Evolutionary conservation across 2,329 filamentous ascomycete genomes (phyloP).

Genomic region (Hortaea werneckii): DNA sequence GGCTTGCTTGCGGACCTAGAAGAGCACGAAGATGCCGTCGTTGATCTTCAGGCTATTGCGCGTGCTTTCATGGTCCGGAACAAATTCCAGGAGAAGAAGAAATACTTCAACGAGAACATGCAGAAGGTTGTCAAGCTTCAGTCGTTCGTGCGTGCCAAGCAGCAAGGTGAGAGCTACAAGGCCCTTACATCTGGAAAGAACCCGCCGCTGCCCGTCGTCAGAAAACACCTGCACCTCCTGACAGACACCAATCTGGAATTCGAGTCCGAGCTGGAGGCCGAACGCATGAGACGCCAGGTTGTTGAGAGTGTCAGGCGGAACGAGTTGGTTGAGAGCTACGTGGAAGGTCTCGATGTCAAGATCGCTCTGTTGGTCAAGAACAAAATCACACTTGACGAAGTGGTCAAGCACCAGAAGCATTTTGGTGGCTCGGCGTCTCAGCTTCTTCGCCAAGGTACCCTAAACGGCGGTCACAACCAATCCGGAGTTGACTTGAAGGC

Average conservation of each 20-base stretch:
- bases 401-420: conserved; percentile 92
- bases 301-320: conserved; percentile 96
- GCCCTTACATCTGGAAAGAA: conserved; percentile 93
- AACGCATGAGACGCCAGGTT: conserved; percentile 86
- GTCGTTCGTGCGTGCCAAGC: conserved; percentile 86
- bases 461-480: conserved; percentile 43
- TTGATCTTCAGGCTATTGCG: conserved; percentile 63
- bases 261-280: conserved; percentile 96
- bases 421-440: conserved; percentile 57
- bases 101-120: conserved; percentile 93
- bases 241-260: conserved; percentile 99
- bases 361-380: conserved; percentile 97
- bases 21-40: conserved; percentile 67
- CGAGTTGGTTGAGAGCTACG: conserved; percentile 93
- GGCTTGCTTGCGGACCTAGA: conserved; percentile 67
- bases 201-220: conserved; percentile 89
- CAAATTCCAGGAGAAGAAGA: conserved; percentile 73
- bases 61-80: conserved; percentile 64
- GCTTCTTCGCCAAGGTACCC: conserved; percentile 21
- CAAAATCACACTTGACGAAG: conserved; percentile 97
- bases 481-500: conserved; percentile 88
- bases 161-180: conserved; percentile 97
- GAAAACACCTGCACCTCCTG: conserved; percentile 93
- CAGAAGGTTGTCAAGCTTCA: conserved; percentile 98
- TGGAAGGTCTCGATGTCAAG: conserved; percentile 97